A percentile compares a stretch with the other conserved stretches of the same genome.
Conservation (phyloP, 495 filamentous ascomycete species). For the Xylaria cubensis region DNA sequence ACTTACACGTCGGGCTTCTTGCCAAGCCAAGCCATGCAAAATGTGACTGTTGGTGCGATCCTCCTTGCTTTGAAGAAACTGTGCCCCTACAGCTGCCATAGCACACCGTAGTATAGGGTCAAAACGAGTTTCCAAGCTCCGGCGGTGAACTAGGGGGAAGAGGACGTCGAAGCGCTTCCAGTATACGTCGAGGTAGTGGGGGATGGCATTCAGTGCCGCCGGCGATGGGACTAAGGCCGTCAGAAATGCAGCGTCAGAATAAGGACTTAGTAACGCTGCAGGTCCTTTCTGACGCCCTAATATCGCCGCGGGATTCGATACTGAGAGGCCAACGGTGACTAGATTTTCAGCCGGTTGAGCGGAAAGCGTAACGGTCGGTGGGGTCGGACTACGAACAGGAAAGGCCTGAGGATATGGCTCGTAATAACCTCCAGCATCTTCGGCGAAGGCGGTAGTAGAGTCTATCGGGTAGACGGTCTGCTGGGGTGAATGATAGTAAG, state of each 20-base stretch:
- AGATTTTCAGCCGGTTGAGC: slow-evolving; percentile 49
- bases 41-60: slow-evolving; percentile 53
- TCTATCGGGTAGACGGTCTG: slow-evolving; percentile 23
- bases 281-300: slow-evolving; percentile 46
- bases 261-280: slow-evolving; percentile 38
- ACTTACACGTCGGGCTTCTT: slow-evolving; percentile 47
- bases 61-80: slow-evolving; percentile 51
- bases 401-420: slow-evolving; percentile 35
- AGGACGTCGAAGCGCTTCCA: slow-evolving; percentile 51
- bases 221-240: slow-evolving; percentile 43
- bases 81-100: slow-evolving; percentile 58
- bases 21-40: slow-evolving; percentile 54
- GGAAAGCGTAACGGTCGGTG: slow-evolving; percentile 48
- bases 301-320: slow-evolving; percentile 35
- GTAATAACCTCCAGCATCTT: slow-evolving; percentile 34
- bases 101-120: slow-evolving; percentile 53
- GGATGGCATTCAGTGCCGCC: slow-evolving; percentile 43
- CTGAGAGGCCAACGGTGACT: slow-evolving; percentile 43
- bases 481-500: slow-evolving; percentile 29
- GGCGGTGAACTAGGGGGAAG: slow-evolving; percentile 53
- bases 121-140: slow-evolving; percentile 43
- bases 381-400: slow-evolving; percentile 52
- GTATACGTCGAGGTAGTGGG: slow-evolving; percentile 53
- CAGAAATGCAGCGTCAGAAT: slow-evolving; percentile 40
- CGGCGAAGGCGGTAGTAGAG: slow-evolving; percentile 27